A percentile compares a stretch with the other conserved stretches of the same genome.
phyloP scores from a whole-genome alignment of 306 rosid species.

The Malus asiatica region DNA sequence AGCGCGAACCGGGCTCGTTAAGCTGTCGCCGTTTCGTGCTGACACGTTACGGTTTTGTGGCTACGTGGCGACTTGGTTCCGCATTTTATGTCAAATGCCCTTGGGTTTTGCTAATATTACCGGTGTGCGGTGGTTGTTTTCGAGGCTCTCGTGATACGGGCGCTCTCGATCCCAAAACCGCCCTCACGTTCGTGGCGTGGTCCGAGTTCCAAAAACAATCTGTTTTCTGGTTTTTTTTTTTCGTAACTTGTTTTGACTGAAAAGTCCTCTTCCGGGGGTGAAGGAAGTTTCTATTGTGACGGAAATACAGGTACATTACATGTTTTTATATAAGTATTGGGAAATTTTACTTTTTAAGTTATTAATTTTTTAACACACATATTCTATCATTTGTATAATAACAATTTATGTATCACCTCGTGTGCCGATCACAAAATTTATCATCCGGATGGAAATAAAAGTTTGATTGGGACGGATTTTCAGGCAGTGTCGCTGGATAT shows the following conservation, averaged over 20 bases:
- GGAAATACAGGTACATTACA: no score
- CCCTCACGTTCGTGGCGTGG: conserved; percentile 21
- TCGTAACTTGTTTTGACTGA: conserved; percentile 4
- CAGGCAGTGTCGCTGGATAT: not conserved
- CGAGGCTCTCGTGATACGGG: conserved; percentile 15
- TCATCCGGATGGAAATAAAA: not conserved
- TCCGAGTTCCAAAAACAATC: conserved; percentile 11
- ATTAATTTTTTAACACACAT: no score
- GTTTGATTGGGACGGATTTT: not conserved
- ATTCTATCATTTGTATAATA: no score
- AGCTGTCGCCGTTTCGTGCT: not conserved
- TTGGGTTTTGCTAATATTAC: not conserved
- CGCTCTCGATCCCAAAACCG: not conserved
- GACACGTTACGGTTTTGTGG: conserved; percentile 25
- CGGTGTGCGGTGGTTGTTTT: not conserved
- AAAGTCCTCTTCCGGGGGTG: not conserved
- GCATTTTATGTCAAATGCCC: conserved; percentile 15
- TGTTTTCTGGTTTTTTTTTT: conserved; percentile 7
- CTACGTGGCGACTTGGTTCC: not conserved
- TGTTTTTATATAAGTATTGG: no score
- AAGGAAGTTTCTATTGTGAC: no score
- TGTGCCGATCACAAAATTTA: no score
- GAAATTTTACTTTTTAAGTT: no score
- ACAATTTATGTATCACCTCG: rapidly evolving
- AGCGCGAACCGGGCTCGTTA: conserved; percentile 9